Evolutionary conservation across 2,329 filamentous ascomycete genomes (phyloP).

Genomic region (Penicillium sp.): DNA sequence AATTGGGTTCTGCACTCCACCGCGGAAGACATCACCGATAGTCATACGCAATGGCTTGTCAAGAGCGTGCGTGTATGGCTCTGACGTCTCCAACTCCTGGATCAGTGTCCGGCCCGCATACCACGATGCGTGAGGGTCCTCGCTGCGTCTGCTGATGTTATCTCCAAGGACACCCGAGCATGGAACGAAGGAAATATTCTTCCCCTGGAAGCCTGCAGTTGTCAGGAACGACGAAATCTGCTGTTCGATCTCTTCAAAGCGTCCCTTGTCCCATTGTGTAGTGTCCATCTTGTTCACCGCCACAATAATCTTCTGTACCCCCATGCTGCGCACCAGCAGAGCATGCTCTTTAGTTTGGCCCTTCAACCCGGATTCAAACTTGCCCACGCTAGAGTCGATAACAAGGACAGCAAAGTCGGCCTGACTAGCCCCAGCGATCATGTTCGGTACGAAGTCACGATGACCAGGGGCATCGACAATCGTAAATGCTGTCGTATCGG

Average conservation of each 20-base stretch:
- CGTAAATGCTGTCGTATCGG: constrained; percentile 79
- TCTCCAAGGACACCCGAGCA: constrained; percentile 86
- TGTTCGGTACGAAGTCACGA: constrained; percentile 94
- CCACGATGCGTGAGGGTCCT: constrained; percentile 63
- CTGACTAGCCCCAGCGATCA: constrained; percentile 95
- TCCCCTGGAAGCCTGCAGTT: constrained; percentile 74
- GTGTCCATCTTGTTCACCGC: constrained; percentile 95
- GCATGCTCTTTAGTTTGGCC: constrained; percentile 95
- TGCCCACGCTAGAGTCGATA: constrained; percentile 83
- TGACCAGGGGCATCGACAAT: constrained; percentile 95
- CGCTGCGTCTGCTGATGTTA: constrained; percentile 63
- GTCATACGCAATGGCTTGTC: constrained; percentile 80
- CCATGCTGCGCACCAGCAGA: constrained; percentile 82
- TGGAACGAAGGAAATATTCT: constrained; percentile 81
- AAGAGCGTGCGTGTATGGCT: constrained; percentile 67
- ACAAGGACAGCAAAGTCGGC: constrained; percentile 95
- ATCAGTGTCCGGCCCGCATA: constrained; percentile 77
- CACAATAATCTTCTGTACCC: constrained; percentile 81
- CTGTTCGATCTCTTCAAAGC: constrained; percentile 80
- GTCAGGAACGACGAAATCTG: constrained; percentile 81
- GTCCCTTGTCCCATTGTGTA: constrained; percentile 74
- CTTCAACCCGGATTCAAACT: constrained; percentile 88
- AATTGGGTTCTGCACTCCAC: constrained; percentile 73
- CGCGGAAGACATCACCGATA: constrained; percentile 81
- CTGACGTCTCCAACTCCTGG: constrained; percentile 78